Evolutionary conservation across 345 rosid species (phyloP).

Genomic region (Capsella bursapastoris): DNA sequence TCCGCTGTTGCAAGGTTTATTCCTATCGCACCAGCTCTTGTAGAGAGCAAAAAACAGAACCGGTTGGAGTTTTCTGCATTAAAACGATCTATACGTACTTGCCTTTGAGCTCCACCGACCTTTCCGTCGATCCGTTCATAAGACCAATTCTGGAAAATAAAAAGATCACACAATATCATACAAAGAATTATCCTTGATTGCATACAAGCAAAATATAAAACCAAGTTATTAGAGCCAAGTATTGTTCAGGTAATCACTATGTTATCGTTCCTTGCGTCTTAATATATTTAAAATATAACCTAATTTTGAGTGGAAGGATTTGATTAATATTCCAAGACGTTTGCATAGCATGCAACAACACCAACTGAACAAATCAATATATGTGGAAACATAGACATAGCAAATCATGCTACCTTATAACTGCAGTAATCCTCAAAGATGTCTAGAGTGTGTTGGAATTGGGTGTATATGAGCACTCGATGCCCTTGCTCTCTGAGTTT

Average conservation of each 20-base stretch:
- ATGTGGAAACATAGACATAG: not conserved
- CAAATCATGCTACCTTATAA: constrained; percentile 53
- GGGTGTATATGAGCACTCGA: constrained; percentile 87
- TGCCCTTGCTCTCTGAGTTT: constrained; percentile 90
- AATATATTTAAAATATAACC: not conserved
- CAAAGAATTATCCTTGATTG: not conserved
- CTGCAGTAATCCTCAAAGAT: constrained; percentile 75
- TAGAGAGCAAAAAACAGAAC: constrained; percentile 90
- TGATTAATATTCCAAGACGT: not conserved
- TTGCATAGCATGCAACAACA: not conserved
- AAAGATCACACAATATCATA: not conserved
- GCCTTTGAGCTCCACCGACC: constrained; percentile 89
- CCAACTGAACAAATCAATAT: not conserved
- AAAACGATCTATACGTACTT: constrained; percentile 84
- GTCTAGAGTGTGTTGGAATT: constrained; percentile 87
- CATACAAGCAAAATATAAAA: not conserved
- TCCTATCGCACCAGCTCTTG: constrained; percentile 96
- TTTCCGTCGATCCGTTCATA: constrained; percentile 90
- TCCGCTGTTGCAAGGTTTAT: constrained; percentile 98
- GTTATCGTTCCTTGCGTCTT: not conserved
- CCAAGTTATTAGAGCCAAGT: not conserved
- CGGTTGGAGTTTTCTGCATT: constrained; percentile 80
- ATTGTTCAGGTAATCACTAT: not conserved
- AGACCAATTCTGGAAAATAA: constrained; percentile 64
- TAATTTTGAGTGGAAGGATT: not conserved